phyloP scores from a whole-genome alignment of 2,329 filamentous ascomycete genomes.

The Aspergillus floridensis region DNA sequence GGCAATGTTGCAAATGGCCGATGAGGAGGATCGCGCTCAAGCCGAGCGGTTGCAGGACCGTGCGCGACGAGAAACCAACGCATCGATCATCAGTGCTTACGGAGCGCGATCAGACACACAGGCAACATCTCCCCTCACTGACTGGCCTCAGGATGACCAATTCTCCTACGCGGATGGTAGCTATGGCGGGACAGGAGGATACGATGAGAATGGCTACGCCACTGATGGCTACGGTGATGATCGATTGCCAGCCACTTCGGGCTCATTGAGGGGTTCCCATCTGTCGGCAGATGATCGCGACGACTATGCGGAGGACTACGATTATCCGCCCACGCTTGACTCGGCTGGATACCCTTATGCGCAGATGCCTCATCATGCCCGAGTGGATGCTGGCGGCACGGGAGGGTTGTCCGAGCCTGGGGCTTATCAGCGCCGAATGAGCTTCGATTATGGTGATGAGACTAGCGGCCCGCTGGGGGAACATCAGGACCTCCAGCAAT shows the following conservation, averaged over 20 bases:
- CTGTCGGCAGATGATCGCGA: slow-evolving; percentile 24
- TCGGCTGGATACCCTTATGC: slow-evolving; percentile 59
- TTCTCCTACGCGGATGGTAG: slow-evolving; percentile 68
- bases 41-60: slow-evolving; percentile 48
- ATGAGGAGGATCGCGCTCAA: slow-evolving; percentile 67
- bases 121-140: slow-evolving; percentile 27
- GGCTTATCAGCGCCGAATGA: slow-evolving; percentile 64
- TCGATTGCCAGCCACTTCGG: slow-evolving; percentile 22
- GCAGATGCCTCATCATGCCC: slow-evolving; percentile 58
- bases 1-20: slow-evolving; percentile 78
- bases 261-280: slow-evolving; percentile 30
- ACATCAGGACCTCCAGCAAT: slow-evolving; percentile 46
- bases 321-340: slow-evolving; percentile 43
- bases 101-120: slow-evolving; percentile 40
- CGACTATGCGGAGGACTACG: slow-evolving; percentile 34
- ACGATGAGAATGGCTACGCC: slow-evolving; percentile 48
- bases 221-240: slow-evolving; percentile 21
- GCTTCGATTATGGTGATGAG: slow-evolving; percentile 93
- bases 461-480: slow-evolving; percentile 62
- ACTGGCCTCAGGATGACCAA: slow-evolving; percentile 69
- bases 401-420: slow-evolving; percentile 79
- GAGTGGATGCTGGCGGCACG: slow-evolving; percentile 85
- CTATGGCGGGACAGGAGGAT: slow-evolving; percentile 61
- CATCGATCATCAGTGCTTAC: slow-evolving; percentile 49
- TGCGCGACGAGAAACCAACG: slow-evolving; percentile 56